phyloP scores from a whole-genome alignment of 441 rosid genomes.

The Isatis lusitanica region DNA sequence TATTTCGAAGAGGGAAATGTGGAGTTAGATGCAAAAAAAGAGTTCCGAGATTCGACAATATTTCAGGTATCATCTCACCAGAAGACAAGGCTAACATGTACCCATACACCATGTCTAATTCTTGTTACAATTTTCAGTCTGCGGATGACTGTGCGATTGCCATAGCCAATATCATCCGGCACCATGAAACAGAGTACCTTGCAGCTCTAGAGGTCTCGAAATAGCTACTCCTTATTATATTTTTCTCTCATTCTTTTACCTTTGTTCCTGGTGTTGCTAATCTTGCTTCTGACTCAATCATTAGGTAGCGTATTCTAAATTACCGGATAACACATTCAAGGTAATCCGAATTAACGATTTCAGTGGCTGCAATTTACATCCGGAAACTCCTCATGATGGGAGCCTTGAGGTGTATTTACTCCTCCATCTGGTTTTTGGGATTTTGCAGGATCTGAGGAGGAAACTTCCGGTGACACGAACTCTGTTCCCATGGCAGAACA shows the following conservation, averaged over 20 bases:
- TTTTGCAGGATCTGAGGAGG: constrained; percentile 82
- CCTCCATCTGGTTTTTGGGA: neutral
- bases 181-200: constrained; percentile 88
- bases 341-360: constrained; percentile 36
- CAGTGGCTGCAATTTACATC: neutral
- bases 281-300: constrained; percentile 16
- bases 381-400: neutral
- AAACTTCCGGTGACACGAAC: constrained; percentile 97
- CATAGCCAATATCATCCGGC: constrained; percentile 68
- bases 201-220: constrained; percentile 79
- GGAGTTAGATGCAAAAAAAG: constrained; percentile 87
- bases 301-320: constrained; percentile 87
- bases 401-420: neutral
- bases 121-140: constrained; percentile 48
- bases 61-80: constrained; percentile 62
- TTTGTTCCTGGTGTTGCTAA: neutral
- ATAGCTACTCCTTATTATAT: neutral
- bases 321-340: constrained; percentile 95
- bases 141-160: constrained; percentile 80
- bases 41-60: constrained; percentile 76
- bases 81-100: neutral
- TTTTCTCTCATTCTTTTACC: neutral
- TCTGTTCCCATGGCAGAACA: constrained; percentile 91
- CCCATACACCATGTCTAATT: neutral
- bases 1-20: constrained; percentile 99